phyloP scores from a whole-genome alignment of 2,329 filamentous ascomycete genomes.

The Exophiala spinifera region DNA sequence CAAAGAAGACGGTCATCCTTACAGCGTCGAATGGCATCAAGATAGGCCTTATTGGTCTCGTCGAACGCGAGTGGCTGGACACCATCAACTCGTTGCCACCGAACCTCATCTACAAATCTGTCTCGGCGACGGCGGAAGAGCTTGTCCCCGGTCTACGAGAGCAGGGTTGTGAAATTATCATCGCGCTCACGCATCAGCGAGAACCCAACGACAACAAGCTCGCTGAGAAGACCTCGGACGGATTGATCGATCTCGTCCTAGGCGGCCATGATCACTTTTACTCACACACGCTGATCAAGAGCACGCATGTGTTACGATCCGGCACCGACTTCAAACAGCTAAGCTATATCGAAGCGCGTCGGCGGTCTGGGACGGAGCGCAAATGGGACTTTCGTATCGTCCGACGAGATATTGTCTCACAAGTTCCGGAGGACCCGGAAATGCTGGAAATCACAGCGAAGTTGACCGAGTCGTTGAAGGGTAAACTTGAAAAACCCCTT shows the following conservation, averaged over 20 bases:
- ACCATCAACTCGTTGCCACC: conserved; percentile 86
- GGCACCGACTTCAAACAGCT: conserved; percentile 91
- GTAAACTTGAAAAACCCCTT: conserved; percentile 76
- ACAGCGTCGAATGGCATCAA: conserved; percentile 81
- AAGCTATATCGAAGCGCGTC: conserved; percentile 77
- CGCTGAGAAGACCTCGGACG: conserved; percentile 66
- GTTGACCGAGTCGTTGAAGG: conserved; percentile 69
- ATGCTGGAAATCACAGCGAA: conserved; percentile 63
- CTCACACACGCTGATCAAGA: conserved; percentile 70
- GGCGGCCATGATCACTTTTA: conserved; percentile 93
- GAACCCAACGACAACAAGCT: conserved; percentile 89
- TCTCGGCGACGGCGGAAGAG: conserved; percentile 70
- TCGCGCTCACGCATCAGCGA: conserved; percentile 79
- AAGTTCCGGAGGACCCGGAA: conserved; percentile 61
- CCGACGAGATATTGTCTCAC: conserved; percentile 68
- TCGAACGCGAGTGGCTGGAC: conserved; percentile 82
- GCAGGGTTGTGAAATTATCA: conserved; percentile 76
- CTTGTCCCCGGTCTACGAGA: conserved; percentile 69
- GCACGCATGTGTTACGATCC: conserved; percentile 78
- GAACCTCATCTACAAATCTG: conserved; percentile 76
- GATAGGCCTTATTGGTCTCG: conserved; percentile 79
- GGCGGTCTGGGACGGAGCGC: conserved; percentile 40
- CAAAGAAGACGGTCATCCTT: conserved; percentile 70
- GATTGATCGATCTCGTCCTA: conserved; percentile 77
- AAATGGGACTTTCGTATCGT: conserved; percentile 78